Evolutionary conservation across 1,139 yeast genomes (phyloP).

Genomic region (Candida dubliniensis): DNA sequence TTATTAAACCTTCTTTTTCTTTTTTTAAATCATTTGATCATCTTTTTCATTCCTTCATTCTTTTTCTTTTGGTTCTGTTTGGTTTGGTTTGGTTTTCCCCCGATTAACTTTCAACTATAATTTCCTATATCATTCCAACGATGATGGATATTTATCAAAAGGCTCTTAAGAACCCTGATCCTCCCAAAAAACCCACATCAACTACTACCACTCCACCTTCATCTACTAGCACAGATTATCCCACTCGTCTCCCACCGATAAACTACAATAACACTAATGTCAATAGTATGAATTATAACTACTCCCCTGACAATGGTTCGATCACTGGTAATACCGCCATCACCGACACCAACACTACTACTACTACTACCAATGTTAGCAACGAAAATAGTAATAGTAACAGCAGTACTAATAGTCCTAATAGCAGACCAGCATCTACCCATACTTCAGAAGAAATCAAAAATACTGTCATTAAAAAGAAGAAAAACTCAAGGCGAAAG

Average conservation of each 20-base stretch:
- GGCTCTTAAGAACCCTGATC: slow-evolving; percentile 16
- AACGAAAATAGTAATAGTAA: background rate
- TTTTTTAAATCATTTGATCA: no score
- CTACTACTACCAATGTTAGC: slow-evolving; percentile 5
- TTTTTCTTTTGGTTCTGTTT: no score
- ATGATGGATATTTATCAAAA: slow-evolving; percentile 16
- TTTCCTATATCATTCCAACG: background rate
- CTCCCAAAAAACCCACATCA: slow-evolving; percentile 12
- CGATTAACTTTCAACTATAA: no score
- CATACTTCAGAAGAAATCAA: slow-evolving; percentile 8
- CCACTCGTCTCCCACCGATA: background rate
- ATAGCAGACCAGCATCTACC: background rate
- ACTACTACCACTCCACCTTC: background rate
- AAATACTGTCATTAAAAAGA: slow-evolving; percentile 19
- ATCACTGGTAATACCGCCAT: no score
- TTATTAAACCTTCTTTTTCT: no score
- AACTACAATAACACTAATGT: slow-evolving; percentile 2
- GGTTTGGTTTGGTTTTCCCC: no score
- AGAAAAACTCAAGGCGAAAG: slow-evolving; percentile 54
- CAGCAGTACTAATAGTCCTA: background rate
- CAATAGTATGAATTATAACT: no score
- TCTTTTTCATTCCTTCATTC: no score
- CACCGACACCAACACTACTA: no score
- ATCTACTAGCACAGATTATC: background rate
- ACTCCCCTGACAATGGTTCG: no score